Evolutionary conservation across 768 basidiomycete genomes (phyloP), one percentile per base, ranked within the genome.

Genomic region (Amanita exitialis): DNA sequence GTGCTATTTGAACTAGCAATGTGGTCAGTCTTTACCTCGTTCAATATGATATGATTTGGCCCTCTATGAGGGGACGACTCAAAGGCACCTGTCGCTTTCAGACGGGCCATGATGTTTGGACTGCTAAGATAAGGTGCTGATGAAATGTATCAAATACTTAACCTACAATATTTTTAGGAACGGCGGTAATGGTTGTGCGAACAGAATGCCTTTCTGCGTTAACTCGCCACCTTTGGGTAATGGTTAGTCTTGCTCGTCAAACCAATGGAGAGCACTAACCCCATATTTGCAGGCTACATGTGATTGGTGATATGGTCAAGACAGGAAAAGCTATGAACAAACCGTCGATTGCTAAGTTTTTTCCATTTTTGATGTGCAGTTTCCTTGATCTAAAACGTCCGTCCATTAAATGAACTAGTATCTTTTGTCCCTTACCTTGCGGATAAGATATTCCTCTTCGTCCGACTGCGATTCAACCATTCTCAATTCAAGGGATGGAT

Each of bases 1-100:
- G 25, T 6, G 34, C 49, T 34, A 51, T 47, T 27, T 32, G 37
- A 53, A 53, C 36, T 16, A 23, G 36, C 27, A 47, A 23, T 39
- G 28, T 13, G 9, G n/a, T 15, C 27, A 12, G 23, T 28, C 16
- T 20, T 42, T 32, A 82, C 85, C 73, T 95, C 89, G 62, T 93
- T 93, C 58, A 95, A 71, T 52, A 94, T 85, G 53, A 96, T 72
- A 67, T 97, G 92, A 68, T 96, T 97, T 7, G 91, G 89, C 32
- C 66, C 71, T 13, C 72, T 70, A 59, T 87, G 80, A 54, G 83
- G 79, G 50, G 83, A 81, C 38, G 57, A 59, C n/a, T 66, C 59
- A 62, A 92, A 91, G 0, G 69, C 77, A 1, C 80, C 80, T 5
- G 84, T 84, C 28, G 62, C 67, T 56, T 71, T 72, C 36, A 96